Evolutionary conservation across 176 grass and related monocot genomes (phyloP), one percentile per base, ranked within the genome.

Genomic region (Zoysia japonica): DNA sequence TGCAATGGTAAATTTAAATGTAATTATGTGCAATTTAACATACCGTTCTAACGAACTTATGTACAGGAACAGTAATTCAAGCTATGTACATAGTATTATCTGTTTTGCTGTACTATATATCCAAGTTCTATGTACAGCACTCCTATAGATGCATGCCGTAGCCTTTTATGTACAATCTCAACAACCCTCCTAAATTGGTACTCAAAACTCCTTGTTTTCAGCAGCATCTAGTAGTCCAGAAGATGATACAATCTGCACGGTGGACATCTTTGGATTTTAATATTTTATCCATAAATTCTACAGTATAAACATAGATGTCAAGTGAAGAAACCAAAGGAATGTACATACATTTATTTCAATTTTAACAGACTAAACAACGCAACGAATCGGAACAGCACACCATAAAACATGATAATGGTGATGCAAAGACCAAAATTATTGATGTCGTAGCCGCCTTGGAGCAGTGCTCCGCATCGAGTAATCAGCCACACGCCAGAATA

Each of bases 401-500:
- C 91, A 13, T 90, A 84, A 60, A 93, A 67, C 78, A 93, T 78
- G 60, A 90, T 85, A 60, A 90, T 70, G 52, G 16, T n/a, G 65
- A 93, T 88, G 70, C 88, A 90, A 67, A 90, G 68, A 39, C 50
- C 39, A 90, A 87, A 93, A n/a, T 84, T 1, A 19, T 84, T 85
- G 83, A 90, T 93, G 46, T 88, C 3, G 55, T 72, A 90, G 14
- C 56, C 50, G 2, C 68, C 78, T 70, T 74, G 56, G 15, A 77
- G 61, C 54, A 90, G 62, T 80, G 78, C 61, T 65, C 91, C 88
- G 55, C 88, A 93, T 72, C 86, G 83, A 52, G 88, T 88, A 77
- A 93, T 90, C 43, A 93, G 57, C 88, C 88, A 90, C 16, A 88
- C 88, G 39, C 91, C 91, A 50, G 88, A 86, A 75, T 93, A 90